A percentile compares a stretch with the other conserved stretches of the same genome.
These are phyloP conservation scores for Spinacia oleracea DNA, from an alignment of 179 eudicot genomes.

Conservation along the genomic window DNA sequence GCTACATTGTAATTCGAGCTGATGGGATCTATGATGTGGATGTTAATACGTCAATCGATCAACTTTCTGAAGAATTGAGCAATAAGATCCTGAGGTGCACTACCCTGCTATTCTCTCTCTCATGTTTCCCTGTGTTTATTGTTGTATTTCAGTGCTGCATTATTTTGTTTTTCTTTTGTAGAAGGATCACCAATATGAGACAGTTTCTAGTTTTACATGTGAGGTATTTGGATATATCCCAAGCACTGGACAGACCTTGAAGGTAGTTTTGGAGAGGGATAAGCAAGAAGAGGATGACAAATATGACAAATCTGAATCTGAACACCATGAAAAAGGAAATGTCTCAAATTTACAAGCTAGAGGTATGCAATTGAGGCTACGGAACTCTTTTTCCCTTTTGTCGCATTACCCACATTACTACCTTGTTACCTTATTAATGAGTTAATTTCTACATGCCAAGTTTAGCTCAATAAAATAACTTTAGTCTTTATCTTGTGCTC, in stretches of 20 bases:
- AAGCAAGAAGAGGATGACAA: constrained; percentile 57
- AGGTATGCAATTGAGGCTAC: constrained; percentile 49
- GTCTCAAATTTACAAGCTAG: constrained; percentile 69
- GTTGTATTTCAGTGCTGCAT: not conserved
- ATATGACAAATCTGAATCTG: constrained; percentile 54
- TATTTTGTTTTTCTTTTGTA: not conserved
- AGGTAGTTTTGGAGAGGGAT: constrained; percentile 73
- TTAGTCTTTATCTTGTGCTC: not conserved
- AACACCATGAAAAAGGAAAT: constrained; percentile 59
- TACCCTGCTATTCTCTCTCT: not conserved
- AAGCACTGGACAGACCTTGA: constrained; percentile 87
- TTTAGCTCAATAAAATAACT: not conserved
- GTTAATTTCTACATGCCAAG: not conserved
- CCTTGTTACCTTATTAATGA: not conserved
- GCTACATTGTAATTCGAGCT: constrained; percentile 93
- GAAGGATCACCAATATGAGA: constrained; percentile 94
- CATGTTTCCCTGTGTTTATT: not conserved
- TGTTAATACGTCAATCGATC: constrained; percentile 96
- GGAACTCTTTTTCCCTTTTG: not conserved
- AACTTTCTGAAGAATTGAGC: constrained; percentile 88
- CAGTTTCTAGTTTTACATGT: constrained; percentile 95
- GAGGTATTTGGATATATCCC: constrained; percentile 98
- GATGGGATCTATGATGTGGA: constrained; percentile 96
- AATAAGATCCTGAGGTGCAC: constrained; percentile 83
- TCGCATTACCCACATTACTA: no score